phyloP scores from a whole-genome alignment of 225 moss, liverwort and hornwort species.

The Bryum argenteum region DNA sequence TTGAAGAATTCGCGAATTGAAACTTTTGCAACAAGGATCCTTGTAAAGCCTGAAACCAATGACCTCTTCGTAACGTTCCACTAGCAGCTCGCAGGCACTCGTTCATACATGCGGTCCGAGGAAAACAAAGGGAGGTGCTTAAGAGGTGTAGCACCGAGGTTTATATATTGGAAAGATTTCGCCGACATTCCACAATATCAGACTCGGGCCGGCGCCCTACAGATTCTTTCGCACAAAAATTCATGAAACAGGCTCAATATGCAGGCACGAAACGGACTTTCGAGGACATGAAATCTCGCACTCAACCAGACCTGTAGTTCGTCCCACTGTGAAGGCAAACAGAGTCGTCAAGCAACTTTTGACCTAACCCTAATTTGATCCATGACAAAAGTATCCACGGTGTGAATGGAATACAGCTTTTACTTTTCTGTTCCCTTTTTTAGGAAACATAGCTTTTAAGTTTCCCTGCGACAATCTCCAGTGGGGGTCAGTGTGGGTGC shows the following conservation, averaged over 20 bases:
- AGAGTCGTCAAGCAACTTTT: not conserved
- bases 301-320: not conserved
- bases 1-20: not conserved
- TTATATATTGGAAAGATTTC: not conserved
- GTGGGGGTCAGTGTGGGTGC: not conserved
- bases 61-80: slow-evolving; percentile 30
- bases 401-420: not conserved
- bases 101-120: slow-evolving; percentile 30
- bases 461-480: not conserved
- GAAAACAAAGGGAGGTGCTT: not conserved
- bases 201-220: not conserved
- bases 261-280: not conserved
- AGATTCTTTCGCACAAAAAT: not conserved
- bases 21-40: slow-evolving; percentile 9
- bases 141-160: not conserved
- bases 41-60: slow-evolving; percentile 18
- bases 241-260: not conserved
- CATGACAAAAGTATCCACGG: not conserved
- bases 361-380: slow-evolving; percentile 35
- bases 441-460: not conserved
- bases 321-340: not conserved
- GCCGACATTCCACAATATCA: not conserved
- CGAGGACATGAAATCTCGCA: not conserved
- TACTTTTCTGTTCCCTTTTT: not conserved
- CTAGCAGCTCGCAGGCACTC: slow-evolving; percentile 32